These are phyloP conservation scores for Trametes pubescens DNA, from an alignment of 1,284 basidiomycete genomes.

Conservation along the genomic window DNA sequence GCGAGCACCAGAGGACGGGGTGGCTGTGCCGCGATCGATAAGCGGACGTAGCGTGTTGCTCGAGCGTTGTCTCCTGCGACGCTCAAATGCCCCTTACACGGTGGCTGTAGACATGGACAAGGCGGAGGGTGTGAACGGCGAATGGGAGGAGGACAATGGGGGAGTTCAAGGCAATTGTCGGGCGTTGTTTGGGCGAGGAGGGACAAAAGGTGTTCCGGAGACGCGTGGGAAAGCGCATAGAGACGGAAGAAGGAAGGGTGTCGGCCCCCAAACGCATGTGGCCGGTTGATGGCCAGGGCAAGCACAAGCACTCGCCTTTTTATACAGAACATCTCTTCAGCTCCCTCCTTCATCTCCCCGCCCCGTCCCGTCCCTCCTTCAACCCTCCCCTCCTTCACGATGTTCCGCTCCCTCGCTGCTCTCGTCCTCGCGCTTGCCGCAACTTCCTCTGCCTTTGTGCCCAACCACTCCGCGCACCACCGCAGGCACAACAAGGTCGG, in stretches of 20 bases:
- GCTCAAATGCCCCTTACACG: neutral
- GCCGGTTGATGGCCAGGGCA: constrained; percentile 18
- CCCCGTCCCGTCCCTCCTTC: constrained; percentile 18
- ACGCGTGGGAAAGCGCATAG: constrained; percentile 23
- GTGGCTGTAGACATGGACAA: neutral
- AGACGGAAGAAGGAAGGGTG: constrained; percentile 7
- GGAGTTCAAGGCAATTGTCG: constrained; percentile 12
- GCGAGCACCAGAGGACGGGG: constrained; percentile 14
- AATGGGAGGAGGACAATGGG: constrained; percentile 18
- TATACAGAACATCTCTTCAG: constrained; percentile 17
- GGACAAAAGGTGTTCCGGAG: constrained; percentile 29
- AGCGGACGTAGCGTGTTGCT: constrained; percentile 2
- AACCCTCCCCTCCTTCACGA: constrained; percentile 25
- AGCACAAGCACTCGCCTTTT: constrained; percentile 17
- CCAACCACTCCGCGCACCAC: constrained; percentile 17
- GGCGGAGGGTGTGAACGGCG: neutral
- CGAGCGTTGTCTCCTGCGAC: neutral
- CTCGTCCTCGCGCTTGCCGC: constrained; percentile 31
- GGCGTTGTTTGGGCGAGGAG: constrained; percentile 7
- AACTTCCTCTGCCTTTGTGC: constrained; percentile 22
- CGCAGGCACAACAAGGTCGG: constrained; percentile 24
- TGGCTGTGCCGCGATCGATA: constrained; percentile 29
- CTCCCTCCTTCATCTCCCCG: constrained; percentile 15
- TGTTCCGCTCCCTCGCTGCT: constrained; percentile 28
- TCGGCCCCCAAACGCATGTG: constrained; percentile 22